phyloP scores from a whole-genome alignment of 164 flowering plant species.

The Platanus orientalis region DNA sequence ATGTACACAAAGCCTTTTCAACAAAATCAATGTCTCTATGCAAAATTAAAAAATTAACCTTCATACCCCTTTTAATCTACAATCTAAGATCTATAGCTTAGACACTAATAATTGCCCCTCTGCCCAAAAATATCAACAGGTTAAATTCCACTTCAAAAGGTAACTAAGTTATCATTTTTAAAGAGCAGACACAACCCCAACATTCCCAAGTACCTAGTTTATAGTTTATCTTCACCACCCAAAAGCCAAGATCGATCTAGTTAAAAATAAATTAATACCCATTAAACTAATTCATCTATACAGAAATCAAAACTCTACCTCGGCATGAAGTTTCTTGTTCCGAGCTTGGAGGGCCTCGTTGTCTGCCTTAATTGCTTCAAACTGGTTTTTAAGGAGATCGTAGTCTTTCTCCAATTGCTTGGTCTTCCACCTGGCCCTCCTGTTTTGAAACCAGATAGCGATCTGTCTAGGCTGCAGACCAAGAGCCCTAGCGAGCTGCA shows the following conservation, averaged over 20 bases:
- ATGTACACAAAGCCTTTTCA: too few species aligned
- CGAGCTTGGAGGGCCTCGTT: slow-evolving; percentile 69
- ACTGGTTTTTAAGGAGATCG: slow-evolving; percentile 66
- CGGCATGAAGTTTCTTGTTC: slow-evolving; percentile 68
- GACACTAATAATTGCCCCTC: too few species aligned
- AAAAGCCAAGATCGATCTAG: background rate
- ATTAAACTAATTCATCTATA: background rate
- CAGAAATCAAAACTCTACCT: slow-evolving; percentile 32
- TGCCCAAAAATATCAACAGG: too few species aligned
- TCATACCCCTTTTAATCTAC: too few species aligned
- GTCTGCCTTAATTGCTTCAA: slow-evolving; percentile 64
- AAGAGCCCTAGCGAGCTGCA: slow-evolving; percentile 77
- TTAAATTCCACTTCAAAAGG: background rate
- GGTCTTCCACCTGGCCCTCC: slow-evolving; percentile 93
- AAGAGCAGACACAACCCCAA: background rate
- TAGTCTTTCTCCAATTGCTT: slow-evolving; percentile 88
- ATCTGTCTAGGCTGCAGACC: slow-evolving; percentile 85
- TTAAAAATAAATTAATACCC: background rate
- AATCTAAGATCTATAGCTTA: background rate
- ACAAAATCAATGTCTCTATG: background rate
- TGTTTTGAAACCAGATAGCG: slow-evolving; percentile 89
- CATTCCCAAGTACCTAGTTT: background rate
- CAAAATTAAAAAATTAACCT: background rate
- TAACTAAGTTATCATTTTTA: background rate
- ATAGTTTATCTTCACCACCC: background rate